phyloP scores from a whole-genome alignment of 106 monocot species.

The Dendrobium catenatum region DNA sequence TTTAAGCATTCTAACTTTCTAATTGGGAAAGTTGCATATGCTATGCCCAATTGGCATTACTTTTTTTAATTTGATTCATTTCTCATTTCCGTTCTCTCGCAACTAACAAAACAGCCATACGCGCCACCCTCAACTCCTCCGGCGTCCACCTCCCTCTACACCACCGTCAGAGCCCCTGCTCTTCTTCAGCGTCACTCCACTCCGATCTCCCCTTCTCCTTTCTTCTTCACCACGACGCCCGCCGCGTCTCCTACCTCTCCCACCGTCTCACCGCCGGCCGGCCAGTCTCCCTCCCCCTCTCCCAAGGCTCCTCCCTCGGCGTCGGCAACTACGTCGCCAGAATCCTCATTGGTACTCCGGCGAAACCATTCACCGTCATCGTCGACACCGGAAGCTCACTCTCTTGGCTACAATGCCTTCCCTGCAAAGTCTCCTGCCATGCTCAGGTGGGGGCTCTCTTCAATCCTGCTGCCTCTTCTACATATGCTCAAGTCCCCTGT shows the following conservation, averaged over 20 bases:
- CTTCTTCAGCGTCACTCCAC: constrained; percentile 26
- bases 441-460: constrained; percentile 55
- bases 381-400: constrained; percentile 94
- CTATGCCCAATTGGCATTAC: too few species aligned
- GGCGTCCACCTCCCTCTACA: constrained; percentile 56
- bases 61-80: not conserved
- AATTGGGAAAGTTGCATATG: too few species aligned
- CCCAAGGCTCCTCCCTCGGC: constrained; percentile 33
- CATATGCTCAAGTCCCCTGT: constrained; percentile 49
- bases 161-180: constrained; percentile 15
- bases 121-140: constrained; percentile 21
- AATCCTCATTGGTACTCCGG: constrained; percentile 65
- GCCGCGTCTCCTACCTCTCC: constrained; percentile 37
- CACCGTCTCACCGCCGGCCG: constrained; percentile 14
- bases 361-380: constrained; percentile 48
- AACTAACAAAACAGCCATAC: not conserved
- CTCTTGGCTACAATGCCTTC: constrained; percentile 84
- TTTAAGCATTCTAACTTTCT: too few species aligned
- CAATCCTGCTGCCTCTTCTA: constrained; percentile 52
- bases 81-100: not conserved
- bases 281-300: constrained; percentile 22
- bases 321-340: constrained; percentile 72
- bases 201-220: constrained; percentile 25
- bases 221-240: constrained; percentile 47
- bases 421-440: constrained; percentile 55